These are phyloP conservation scores for Epichloe gansuensis DNA, from an alignment of 2,329 filamentous ascomycete genomes.

Conservation along the genomic window DNA sequence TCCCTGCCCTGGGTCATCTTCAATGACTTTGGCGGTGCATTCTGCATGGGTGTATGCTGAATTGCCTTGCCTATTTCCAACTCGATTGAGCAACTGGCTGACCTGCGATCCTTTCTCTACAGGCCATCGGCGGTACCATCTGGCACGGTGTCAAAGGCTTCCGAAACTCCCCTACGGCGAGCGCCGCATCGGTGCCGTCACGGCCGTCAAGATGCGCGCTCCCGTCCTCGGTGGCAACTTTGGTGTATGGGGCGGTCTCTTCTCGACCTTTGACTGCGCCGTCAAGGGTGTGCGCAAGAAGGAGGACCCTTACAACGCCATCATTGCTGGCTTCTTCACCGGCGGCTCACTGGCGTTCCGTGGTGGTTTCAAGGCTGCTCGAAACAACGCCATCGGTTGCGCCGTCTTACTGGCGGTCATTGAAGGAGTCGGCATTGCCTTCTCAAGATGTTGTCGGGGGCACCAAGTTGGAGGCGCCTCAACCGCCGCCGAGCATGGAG, in stretches of 20 bases:
- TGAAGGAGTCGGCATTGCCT: slow-evolving; percentile 91
- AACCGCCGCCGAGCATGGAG: slow-evolving; percentile 20
- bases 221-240: slow-evolving; percentile 97
- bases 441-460: slow-evolving; percentile 89
- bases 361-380: slow-evolving; percentile 80
- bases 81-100: neutral
- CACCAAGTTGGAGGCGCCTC: slow-evolving; percentile 61
- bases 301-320: slow-evolving; percentile 97
- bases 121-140: slow-evolving; percentile 70
- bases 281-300: slow-evolving; percentile 91
- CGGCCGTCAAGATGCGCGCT: slow-evolving; percentile 93
- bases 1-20: slow-evolving; percentile 91
- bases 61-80: neutral
- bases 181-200: slow-evolving; percentile 87
- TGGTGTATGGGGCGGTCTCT: slow-evolving; percentile 92
- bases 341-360: slow-evolving; percentile 84
- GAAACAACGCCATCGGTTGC: slow-evolving; percentile 94
- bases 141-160: slow-evolving; percentile 98
- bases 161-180: slow-evolving; percentile 83
- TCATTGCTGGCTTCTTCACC: slow-evolving; percentile 95
- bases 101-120: neutral
- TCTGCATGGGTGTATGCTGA: slow-evolving; percentile 77
- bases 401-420: slow-evolving; percentile 91
- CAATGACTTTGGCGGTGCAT: slow-evolving; percentile 95
- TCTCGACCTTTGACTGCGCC: slow-evolving; percentile 92